phyloP scores from a whole-genome alignment of 441 rosid species.

The Croton setiger region DNA sequence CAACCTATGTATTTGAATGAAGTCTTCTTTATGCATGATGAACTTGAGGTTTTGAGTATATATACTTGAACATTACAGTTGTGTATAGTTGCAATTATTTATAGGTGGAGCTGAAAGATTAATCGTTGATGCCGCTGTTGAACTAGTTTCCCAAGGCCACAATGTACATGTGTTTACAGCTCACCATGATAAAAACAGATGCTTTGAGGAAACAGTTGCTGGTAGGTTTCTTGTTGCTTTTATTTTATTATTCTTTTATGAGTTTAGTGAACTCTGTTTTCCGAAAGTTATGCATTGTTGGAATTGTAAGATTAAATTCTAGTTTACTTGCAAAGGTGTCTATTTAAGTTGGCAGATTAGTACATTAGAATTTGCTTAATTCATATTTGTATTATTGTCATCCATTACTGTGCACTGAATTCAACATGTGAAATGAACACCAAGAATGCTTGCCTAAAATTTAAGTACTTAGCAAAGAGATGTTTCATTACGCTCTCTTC shows the following conservation, averaged over 20 bases:
- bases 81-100: conserved; percentile 33
- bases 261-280: not conserved
- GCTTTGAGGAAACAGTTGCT: conserved; percentile 87
- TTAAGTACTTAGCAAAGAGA: no score
- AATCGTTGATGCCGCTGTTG: conserved; percentile 89
- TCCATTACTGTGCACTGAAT: not conserved
- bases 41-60: not conserved
- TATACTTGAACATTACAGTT: not conserved
- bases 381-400: not conserved
- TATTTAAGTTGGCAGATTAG: not conserved
- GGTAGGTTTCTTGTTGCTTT: conserved; percentile 32
- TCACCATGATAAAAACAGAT: conserved; percentile 76
- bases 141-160: conserved; percentile 73
- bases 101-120: conserved; percentile 96
- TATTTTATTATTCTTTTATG: not conserved
- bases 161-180: conserved; percentile 82
- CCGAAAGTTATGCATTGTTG: not conserved
- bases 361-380: not conserved
- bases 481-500: no score
- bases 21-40: not conserved
- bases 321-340: not conserved
- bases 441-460: not conserved
- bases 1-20: not conserved
- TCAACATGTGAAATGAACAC: not conserved
- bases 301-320: not conserved